Evolutionary conservation across 2,329 filamentous ascomycete species (phyloP), one percentile per base, ranked within the genome.

Genomic region (Beauveria pseudobassiana): DNA sequence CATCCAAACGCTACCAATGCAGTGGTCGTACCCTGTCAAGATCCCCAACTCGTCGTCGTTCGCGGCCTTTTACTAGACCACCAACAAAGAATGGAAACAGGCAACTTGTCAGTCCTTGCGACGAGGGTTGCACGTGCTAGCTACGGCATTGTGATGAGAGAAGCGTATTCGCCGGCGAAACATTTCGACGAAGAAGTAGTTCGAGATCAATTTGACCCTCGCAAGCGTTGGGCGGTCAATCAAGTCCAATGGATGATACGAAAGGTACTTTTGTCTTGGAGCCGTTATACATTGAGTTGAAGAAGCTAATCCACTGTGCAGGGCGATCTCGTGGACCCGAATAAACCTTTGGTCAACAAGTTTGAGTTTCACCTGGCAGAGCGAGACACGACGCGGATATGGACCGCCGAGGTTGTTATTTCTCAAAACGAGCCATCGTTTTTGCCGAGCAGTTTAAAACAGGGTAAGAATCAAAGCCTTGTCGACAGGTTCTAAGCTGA

Each of bases 41-140:
- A 84, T 51, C 81, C 82, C 0, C 80, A 83, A 60, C 77, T 84
- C 0, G 80, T 81, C 5, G 81, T 84, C 1, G 80, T 81, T 48
- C 80, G 81, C 63, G 81, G 82, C 0, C 69, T 83, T 2, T 76
- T 84, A 1, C 71, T 77, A 3, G 80, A 84, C 54, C 74, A 80
- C 12, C 71, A 82, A n/a, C 77, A 81, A 48, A 79, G 75, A 53
- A 71, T 80, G 43, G 71, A 77, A 5, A 73, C 75, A 1, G 74
- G 74, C 1, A 69, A 71, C 2, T 70, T 68, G 6, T 69, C 79
- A 0, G 78, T 82, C 1, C 71, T 84, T 9, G 71, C 74, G 9
- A 73, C 70, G 34, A 70, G 77, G 4, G 70, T 77, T 9, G 76
- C 76, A 12, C 71, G 77, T 22, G 73, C 76, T 5, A 78, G 75